These are phyloP conservation scores for Coniochaeta sp. DNA, from an alignment of 2,329 filamentous ascomycete genomes.

Conservation along the genomic window DNA sequence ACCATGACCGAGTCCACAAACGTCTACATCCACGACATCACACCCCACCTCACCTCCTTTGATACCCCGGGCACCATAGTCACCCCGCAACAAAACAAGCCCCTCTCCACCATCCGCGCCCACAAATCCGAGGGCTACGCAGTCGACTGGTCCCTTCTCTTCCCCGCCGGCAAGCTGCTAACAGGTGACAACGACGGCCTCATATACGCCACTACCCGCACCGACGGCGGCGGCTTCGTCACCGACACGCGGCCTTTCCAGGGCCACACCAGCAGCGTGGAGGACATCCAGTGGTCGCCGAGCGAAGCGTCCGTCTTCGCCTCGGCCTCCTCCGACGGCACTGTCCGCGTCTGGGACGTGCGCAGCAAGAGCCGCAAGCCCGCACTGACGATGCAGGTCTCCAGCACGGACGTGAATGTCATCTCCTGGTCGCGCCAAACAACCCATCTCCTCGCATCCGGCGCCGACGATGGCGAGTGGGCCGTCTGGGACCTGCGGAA, in stretches of 20 bases:
- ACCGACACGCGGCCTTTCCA: slow-evolving; percentile 79
- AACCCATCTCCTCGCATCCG: slow-evolving; percentile 81
- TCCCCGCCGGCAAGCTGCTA: slow-evolving; percentile 75
- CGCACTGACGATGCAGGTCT: slow-evolving; percentile 82
- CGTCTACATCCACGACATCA: slow-evolving; percentile 90
- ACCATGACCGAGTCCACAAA: slow-evolving; percentile 87
- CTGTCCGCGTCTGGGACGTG: slow-evolving; percentile 92
- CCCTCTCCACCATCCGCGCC: slow-evolving; percentile 77
- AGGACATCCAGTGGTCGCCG: slow-evolving; percentile 96
- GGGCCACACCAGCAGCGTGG: slow-evolving; percentile 78
- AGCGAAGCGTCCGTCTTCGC: slow-evolving; percentile 90
- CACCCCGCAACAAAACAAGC: slow-evolving; percentile 78
- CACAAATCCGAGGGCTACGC: slow-evolving; percentile 95
- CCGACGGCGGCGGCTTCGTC: slow-evolving; percentile 81
- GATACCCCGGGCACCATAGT: slow-evolving; percentile 80
- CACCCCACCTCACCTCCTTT: slow-evolving; percentile 80
- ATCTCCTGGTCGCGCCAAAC: slow-evolving; percentile 92
- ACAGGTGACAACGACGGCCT: slow-evolving; percentile 87
- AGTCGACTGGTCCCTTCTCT: slow-evolving; percentile 87
- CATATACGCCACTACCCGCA: slow-evolving; percentile 83
- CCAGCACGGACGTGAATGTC: slow-evolving; percentile 85
- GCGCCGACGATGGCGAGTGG: slow-evolving; percentile 90
- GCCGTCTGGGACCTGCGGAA: slow-evolving; percentile 93
- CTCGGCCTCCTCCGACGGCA: slow-evolving; percentile 88
- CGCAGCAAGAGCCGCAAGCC: slow-evolving; percentile 82